These are phyloP conservation scores for Lepidopterella palustris DNA, from an alignment of 495 filamentous ascomycete species.

Conservation along the genomic window DNA sequence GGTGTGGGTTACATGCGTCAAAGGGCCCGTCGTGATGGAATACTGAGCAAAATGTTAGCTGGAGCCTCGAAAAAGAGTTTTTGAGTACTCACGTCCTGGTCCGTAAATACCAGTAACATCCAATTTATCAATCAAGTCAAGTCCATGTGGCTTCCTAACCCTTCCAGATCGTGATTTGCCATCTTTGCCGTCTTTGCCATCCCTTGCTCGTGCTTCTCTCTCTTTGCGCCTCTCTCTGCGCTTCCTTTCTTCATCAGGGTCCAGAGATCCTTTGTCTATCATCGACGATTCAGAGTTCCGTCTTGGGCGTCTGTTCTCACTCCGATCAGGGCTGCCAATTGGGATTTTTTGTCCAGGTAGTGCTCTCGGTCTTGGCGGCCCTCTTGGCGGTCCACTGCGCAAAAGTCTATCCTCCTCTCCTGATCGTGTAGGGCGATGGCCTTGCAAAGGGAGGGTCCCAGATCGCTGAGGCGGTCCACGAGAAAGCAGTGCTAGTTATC, in stretches of 20 bases:
- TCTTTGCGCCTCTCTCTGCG: conserved; percentile 68
- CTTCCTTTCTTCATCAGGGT: conserved; percentile 69
- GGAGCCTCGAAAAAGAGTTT: background rate
- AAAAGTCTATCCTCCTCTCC: conserved; percentile 41
- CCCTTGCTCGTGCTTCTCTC: conserved; percentile 55
- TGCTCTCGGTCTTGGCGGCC: conserved; percentile 31
- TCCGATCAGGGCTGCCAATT: conserved; percentile 43
- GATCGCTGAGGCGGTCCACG: conserved; percentile 21
- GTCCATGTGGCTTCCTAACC: conserved; percentile 50
- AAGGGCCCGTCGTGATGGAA: conserved; percentile 99
- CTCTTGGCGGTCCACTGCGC: conserved; percentile 26
- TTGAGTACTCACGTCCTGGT: conserved; percentile 66
- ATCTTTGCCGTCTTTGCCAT: conserved; percentile 51
- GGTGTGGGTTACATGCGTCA: conserved; percentile 93
- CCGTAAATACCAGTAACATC: conserved; percentile 98
- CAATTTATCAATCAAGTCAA: conserved; percentile 95
- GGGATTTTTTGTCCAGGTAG: conserved; percentile 37
- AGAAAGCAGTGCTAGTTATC: conserved; percentile 1
- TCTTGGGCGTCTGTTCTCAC: conserved; percentile 51
- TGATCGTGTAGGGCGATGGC: conserved; percentile 31
- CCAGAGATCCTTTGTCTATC: conserved; percentile 56
- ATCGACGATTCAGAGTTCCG: conserved; percentile 94
- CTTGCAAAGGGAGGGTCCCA: conserved; percentile 24
- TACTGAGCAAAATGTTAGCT: conserved; percentile 46
- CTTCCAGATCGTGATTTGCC: conserved; percentile 42